Conservation (phyloP, 148 eudicot genomes). For the Persicaria maculosa region DNA sequence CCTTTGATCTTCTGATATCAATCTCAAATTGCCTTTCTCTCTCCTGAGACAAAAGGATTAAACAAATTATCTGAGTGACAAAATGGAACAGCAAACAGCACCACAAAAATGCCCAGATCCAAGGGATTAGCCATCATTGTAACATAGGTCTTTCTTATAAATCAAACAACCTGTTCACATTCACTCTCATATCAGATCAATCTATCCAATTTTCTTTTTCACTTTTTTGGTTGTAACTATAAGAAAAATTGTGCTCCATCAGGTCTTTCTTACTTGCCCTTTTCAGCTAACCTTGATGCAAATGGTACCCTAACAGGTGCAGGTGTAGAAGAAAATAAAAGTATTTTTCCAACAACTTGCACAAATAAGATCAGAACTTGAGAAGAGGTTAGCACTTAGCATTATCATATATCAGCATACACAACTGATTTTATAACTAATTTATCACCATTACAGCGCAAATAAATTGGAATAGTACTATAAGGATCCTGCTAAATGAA, state of each 20-base stretch:
- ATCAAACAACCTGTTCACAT: no score
- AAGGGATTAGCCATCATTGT: no score
- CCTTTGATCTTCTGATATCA: conserved; percentile 77
- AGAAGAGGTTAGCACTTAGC: background rate
- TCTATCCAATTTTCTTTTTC: no score
- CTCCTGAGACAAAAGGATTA: conserved; percentile 45
- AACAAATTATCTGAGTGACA: background rate
- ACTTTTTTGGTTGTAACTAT: no score
- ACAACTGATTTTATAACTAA: background rate
- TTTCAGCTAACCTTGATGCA: no score
- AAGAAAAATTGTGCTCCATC: no score
- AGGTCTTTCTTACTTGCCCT: no score
- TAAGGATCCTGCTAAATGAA: background rate
- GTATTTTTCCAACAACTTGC: background rate
- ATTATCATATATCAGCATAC: background rate
- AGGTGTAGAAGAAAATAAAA: background rate
- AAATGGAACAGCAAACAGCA: no score
- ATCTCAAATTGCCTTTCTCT: conserved; percentile 88
- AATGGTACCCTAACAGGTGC: background rate
- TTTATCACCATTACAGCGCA: background rate
- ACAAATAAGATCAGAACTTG: background rate
- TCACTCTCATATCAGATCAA: no score
- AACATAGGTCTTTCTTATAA: no score
- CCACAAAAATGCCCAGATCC: no score
- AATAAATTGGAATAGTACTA: background rate